Evolutionary conservation across 2,329 filamentous ascomycete species (phyloP).

Genomic region (Fusarium devonianum): DNA sequence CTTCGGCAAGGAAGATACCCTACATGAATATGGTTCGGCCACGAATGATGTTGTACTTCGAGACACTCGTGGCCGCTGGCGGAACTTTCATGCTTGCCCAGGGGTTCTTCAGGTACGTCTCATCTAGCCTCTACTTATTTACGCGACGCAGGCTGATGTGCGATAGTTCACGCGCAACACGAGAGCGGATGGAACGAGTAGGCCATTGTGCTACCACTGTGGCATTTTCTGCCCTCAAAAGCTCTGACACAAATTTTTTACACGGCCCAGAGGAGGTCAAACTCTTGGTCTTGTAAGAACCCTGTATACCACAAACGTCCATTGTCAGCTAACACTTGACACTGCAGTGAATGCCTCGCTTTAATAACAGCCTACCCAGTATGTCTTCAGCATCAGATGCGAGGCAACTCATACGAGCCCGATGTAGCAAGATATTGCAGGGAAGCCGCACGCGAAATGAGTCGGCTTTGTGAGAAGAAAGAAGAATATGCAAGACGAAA

Average conservation of each 20-base stretch:
- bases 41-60: conserved; percentile 14
- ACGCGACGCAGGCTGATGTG: neutral
- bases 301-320: too few relatives aligned
- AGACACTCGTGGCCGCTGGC: conserved; percentile 11
- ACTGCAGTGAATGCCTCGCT: conserved; percentile 38
- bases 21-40: neutral
- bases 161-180: conserved; percentile 22
- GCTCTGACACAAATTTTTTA: conserved; percentile 6
- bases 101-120: conserved; percentile 30
- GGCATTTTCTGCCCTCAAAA: conserved; percentile 37
- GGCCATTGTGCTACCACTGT: conserved; percentile 25
- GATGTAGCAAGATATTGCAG: conserved; percentile 36
- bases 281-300: conserved; percentile 37
- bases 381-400: conserved; percentile 35
- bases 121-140: neutral
- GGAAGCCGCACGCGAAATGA: too few relatives aligned
- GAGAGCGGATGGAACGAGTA: conserved; percentile 37
- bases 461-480: too few relatives aligned
- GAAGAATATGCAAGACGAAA: too few relatives aligned
- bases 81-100: conserved; percentile 32
- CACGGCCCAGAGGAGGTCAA: conserved; percentile 18
- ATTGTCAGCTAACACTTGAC: too few relatives aligned
- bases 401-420: conserved; percentile 38
- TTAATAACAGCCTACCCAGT: conserved; percentile 41
- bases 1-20: neutral